phyloP scores from a whole-genome alignment of 2,329 filamentous ascomycete species.

The Diaporthe helianthi region DNA sequence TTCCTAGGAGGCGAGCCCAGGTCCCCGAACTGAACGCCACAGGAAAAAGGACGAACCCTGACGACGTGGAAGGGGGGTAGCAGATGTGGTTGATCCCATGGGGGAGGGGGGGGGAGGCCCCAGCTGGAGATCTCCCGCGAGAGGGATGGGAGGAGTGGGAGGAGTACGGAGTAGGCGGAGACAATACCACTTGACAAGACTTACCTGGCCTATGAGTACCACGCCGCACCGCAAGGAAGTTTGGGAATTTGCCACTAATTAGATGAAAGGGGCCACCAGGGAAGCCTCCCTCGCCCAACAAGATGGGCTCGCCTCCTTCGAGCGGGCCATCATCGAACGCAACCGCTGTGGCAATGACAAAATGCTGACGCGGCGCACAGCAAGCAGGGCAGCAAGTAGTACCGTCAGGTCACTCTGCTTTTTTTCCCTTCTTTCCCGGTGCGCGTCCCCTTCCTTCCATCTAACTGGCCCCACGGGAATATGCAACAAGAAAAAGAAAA shows the following conservation, averaged over 20 bases:
- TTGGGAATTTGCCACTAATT: constrained; percentile 14
- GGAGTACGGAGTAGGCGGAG: neutral
- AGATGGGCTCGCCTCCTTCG: constrained; percentile 14
- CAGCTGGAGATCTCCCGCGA: constrained; percentile 8
- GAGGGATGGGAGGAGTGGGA: neutral
- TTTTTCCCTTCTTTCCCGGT: neutral
- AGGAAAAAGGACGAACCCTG: neutral
- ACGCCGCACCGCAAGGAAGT: neutral
- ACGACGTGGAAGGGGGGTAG: constrained; percentile 2
- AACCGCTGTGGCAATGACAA: constrained; percentile 17
- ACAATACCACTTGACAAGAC: neutral
- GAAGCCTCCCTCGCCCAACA: neutral
- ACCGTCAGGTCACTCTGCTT: neutral
- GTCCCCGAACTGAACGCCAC: constrained; percentile 8
- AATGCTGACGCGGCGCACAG: constrained; percentile 13
- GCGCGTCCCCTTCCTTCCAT: constrained; percentile 11
- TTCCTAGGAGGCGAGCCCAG: neutral
- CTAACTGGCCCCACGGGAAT: neutral
- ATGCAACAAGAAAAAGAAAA: too few relatives aligned
- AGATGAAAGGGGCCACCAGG: constrained; percentile 16
- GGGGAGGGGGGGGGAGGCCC: neutral
- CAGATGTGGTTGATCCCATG: constrained; percentile 18
- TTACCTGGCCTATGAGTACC: neutral
- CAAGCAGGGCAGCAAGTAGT: neutral
- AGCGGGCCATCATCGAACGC: constrained; percentile 12